Evolutionary conservation across 176 grass and related monocot species (phyloP).

Genomic region (Avena eriantha): DNA sequence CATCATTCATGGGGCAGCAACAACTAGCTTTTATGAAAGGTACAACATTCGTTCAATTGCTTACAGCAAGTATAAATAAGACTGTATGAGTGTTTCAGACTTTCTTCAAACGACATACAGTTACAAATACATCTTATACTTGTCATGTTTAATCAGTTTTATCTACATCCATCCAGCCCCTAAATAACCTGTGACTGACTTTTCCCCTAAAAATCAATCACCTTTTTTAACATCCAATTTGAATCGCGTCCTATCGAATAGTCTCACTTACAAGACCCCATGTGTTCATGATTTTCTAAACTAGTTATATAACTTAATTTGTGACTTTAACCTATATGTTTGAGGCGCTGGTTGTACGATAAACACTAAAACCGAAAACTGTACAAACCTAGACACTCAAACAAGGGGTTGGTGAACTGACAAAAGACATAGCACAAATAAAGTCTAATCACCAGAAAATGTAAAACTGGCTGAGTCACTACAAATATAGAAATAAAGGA

Average conservation of each 20-base stretch:
- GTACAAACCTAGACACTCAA: background rate
- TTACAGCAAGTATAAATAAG: background rate
- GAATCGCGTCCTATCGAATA: background rate
- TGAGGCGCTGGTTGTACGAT: background rate
- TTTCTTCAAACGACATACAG: too few relatives aligned
- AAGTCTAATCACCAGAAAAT: background rate
- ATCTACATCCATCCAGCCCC: background rate
- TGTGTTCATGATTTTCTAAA: background rate
- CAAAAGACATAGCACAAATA: background rate
- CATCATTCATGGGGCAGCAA: constrained; percentile 61
- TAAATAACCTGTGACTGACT: too few relatives aligned
- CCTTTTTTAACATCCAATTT: background rate
- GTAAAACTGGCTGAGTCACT: background rate
- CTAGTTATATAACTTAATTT: background rate
- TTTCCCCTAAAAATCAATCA: background rate
- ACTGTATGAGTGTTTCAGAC: too few relatives aligned
- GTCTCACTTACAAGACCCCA: background rate
- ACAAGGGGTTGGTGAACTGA: background rate
- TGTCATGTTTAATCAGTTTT: background rate
- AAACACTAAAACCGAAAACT: background rate
- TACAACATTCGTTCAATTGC: background rate
- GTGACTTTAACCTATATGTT: background rate
- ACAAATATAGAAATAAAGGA: background rate
- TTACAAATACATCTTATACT: background rate
- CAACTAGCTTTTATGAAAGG: constrained; percentile 64